Evolutionary conservation across 1,139 yeast genomes (phyloP), one percentile per base, ranked within the genome.

Genomic region (Magnusiomyces tetraspermus): DNA sequence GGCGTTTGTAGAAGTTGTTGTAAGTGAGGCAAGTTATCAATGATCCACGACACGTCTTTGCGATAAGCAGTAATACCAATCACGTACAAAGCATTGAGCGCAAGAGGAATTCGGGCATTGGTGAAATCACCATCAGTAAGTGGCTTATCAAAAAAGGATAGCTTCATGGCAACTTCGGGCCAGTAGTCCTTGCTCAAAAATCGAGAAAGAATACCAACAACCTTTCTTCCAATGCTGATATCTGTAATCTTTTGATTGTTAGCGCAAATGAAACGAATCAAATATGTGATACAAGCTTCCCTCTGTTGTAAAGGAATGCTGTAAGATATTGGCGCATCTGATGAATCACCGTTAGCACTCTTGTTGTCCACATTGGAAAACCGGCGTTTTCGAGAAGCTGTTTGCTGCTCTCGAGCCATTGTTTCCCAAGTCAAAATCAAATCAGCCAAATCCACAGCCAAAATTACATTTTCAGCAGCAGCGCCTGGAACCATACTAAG

Each of bases 401-500:
- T n/a, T 6, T 6, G 22, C 11, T 38, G 19, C 52, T 57, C 56
- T 26, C 51, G 60, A 10, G 68, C 68, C 58, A 60, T 63, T 3
- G 59, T 75, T 67, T 90, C 97, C 99, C 99, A 94, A 51, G 78
- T 77, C 58, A 89, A 72, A 52, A 94, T 81, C 57, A 90, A 69
- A 57, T 88, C 96, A 0, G 96, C 95, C 55, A 92, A 70, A 60
- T 92, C 97, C 54, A 92, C 85, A 0, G 97, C 96, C 55, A 90
- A 71, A 0, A 79, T 76, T 65, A 88, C 96, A 60, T 85, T 86
- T 59, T 90, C 97, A 13, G 82, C 67, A 0, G 92, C 85, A 2
- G 95, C 83, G 60, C 84, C 87, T 6, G 92, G 82, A 63, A 85
- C 74, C 52, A 87, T 82, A 1, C 96, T 87, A 53, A 92, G 73